Evolutionary conservation across 768 basidiomycete species (phyloP).

Genomic region (Panaeolus papilionaceus): DNA sequence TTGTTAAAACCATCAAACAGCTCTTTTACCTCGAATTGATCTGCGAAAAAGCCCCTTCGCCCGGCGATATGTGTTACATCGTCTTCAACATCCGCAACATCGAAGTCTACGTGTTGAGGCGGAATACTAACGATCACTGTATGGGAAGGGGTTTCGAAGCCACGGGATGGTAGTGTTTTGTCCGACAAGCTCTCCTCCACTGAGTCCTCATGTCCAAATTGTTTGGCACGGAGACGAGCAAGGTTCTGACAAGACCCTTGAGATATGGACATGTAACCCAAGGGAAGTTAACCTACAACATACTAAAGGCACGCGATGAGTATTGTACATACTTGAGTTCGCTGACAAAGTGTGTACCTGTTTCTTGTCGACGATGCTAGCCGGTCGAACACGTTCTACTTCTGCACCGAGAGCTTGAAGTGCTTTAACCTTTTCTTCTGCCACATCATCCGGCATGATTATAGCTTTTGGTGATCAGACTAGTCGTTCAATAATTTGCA

Average conservation of each 20-base stretch:
- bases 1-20: neutral
- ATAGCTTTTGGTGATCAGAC: constrained; percentile 58
- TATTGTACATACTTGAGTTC: constrained; percentile 7
- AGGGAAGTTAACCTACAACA: constrained; percentile 55
- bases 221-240: constrained; percentile 77
- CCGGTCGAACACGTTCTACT: constrained; percentile 91
- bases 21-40: constrained; percentile 81
- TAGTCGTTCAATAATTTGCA: neutral
- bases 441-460: constrained; percentile 90
- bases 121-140: constrained; percentile 61
- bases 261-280: neutral
- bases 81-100: constrained; percentile 40
- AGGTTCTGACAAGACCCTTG: constrained; percentile 66
- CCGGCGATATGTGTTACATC: constrained; percentile 47
- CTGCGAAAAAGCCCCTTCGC: constrained; percentile 90
- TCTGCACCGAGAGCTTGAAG: constrained; percentile 84
- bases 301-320: constrained; percentile 45
- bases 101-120: constrained; percentile 47
- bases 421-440: constrained; percentile 89
- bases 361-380: constrained; percentile 96
- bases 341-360: constrained; percentile 57
- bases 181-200: constrained; percentile 31
- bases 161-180: constrained; percentile 29
- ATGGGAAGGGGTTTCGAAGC: constrained; percentile 50
- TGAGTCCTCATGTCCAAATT: constrained; percentile 62